phyloP scores from a whole-genome alignment of 75 land plant species.

The Pseudotsuga menziesii region DNA sequence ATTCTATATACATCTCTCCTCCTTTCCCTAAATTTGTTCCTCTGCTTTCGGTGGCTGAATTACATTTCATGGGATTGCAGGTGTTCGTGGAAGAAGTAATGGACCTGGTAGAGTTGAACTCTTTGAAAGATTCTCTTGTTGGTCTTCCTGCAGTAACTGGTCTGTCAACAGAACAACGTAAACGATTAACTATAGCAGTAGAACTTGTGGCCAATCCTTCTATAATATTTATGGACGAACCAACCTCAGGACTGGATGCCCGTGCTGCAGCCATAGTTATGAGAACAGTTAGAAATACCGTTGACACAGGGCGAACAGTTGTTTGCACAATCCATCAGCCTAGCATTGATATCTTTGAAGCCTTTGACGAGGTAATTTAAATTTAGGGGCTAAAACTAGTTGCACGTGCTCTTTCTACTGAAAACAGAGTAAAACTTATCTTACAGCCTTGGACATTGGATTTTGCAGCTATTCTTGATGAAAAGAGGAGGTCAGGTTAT shows the following conservation, averaged over 20 bases:
- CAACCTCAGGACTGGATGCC: conserved; percentile 65
- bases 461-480: conserved; percentile 43
- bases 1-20: background rate
- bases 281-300: conserved; percentile 66
- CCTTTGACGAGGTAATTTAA: conserved; percentile 50
- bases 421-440: no score
- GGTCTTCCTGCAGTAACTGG: conserved; percentile 62
- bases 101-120: conserved; percentile 52
- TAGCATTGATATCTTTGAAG: conserved; percentile 70
- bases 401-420: background rate
- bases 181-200: conserved; percentile 60
- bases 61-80: conserved; percentile 14
- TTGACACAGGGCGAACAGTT: conserved; percentile 62
- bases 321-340: conserved; percentile 76
- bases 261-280: conserved; percentile 73
- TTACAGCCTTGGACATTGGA: no score
- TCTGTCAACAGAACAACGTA: conserved; percentile 56
- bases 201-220: conserved; percentile 69
- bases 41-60: background rate
- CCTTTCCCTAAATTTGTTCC: background rate
- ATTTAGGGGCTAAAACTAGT: background rate
- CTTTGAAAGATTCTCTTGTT: conserved; percentile 36
- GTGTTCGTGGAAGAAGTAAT: conserved; percentile 64
- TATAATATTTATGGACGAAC: conserved; percentile 71
- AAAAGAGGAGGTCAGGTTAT: conserved; percentile 64